phyloP scores from a whole-genome alignment of 371 early-diverging fungal species.

The Rhizopus stolonifer region DNA sequence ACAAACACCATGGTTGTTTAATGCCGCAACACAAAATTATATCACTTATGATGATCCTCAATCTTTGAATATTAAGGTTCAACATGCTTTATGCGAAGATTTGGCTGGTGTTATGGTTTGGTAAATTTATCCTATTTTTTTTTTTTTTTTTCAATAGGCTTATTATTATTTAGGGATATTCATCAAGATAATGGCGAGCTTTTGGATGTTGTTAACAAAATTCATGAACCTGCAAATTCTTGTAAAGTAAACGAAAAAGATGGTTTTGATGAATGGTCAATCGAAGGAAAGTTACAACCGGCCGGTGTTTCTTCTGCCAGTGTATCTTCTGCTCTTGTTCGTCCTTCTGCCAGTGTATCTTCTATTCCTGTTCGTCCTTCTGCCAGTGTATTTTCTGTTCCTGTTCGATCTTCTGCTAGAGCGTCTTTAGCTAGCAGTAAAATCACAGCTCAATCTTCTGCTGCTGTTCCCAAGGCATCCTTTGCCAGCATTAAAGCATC shows the following conservation, averaged over 20 bases:
- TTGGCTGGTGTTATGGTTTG: slow-evolving; percentile 68
- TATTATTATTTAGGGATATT: too few relatives aligned
- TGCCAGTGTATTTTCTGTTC: background rate
- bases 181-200: slow-evolving; percentile 61
- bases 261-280: background rate
- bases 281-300: too few relatives aligned
- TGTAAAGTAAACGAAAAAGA: background rate
- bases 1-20: slow-evolving; percentile 75
- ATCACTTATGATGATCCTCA: slow-evolving; percentile 68
- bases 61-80: slow-evolving; percentile 59
- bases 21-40: slow-evolving; percentile 47
- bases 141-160: too few relatives aligned
- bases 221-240: slow-evolving; percentile 22
- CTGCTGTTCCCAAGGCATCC: slow-evolving; percentile 1
- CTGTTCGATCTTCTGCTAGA: slow-evolving; percentile 7
- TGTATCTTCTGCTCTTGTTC: background rate
- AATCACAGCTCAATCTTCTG: slow-evolving; percentile 4
- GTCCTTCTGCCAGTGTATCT: background rate
- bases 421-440: too few relatives aligned
- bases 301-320: background rate
- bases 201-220: slow-evolving; percentile 34
- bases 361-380: background rate
- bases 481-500: background rate
- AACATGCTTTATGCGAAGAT: slow-evolving; percentile 48
- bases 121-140: too few relatives aligned